These are phyloP conservation scores for Deinandra increscens DNA, from an alignment of 129 eudicot genomes.

Conservation along the genomic window DNA sequence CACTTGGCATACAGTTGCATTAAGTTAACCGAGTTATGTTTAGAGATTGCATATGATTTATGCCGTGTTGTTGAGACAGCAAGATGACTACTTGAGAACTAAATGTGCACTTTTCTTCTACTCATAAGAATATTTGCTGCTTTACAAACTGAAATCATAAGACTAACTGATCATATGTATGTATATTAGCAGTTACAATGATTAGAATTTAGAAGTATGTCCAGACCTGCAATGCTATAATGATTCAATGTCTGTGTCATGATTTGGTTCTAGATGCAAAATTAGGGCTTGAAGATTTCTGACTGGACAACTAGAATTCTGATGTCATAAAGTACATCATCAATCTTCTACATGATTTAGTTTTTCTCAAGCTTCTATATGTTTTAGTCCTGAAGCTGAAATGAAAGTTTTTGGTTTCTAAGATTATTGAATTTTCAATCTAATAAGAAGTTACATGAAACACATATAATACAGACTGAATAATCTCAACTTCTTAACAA, in stretches of 20 bases:
- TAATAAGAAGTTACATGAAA: not conserved
- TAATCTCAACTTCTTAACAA: not conserved
- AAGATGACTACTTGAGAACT: not conserved
- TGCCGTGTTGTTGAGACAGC: not conserved
- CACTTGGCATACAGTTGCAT: conserved; percentile 22
- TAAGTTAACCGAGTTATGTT: not conserved
- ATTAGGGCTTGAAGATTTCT: not conserved
- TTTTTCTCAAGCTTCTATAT: not conserved
- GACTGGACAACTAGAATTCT: not conserved
- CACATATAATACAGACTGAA: not conserved
- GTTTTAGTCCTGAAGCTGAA: not conserved
- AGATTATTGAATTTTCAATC: not conserved
- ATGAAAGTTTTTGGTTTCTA: not conserved
- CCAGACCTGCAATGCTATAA: not conserved
- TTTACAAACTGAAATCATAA: not conserved
- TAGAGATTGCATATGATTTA: not conserved
- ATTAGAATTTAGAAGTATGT: not conserved
- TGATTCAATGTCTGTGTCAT: not conserved
- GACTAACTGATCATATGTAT: not conserved
- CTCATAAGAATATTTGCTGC: not conserved
- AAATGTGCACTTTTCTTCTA: not conserved
- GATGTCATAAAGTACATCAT: too few relatives aligned
- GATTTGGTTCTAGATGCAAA: not conserved
- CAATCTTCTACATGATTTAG: not conserved
- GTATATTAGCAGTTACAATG: not conserved